phyloP scores from a whole-genome alignment of 2,329 filamentous ascomycete genomes.

The Trichoderma arundinaceum region DNA sequence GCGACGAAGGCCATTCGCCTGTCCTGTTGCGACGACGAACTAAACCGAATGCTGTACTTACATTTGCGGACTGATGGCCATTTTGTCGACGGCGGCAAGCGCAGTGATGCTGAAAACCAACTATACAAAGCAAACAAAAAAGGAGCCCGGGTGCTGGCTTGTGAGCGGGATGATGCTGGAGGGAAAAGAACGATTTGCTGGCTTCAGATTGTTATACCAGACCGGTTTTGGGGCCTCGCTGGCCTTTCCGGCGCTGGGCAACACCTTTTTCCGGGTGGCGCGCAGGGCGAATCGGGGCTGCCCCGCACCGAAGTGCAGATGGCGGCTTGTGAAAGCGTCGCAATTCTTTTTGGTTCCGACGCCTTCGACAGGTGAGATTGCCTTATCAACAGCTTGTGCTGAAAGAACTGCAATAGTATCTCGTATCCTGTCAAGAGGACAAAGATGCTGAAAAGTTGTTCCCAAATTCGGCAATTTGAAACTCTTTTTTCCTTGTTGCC shows the following conservation, averaged over 20 bases:
- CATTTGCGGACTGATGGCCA: slow-evolving; percentile 67
- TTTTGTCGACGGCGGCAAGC: slow-evolving; percentile 55
- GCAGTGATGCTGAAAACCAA: slow-evolving; percentile 10
- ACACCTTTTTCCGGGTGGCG: slow-evolving; percentile 35
- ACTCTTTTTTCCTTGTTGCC: background rate
- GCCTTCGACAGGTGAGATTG: background rate
- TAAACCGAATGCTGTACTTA: slow-evolving; percentile 47
- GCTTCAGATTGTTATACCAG: background rate
- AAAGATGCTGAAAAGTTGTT: background rate
- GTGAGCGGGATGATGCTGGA: slow-evolving; percentile 1
- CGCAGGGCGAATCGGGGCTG: slow-evolving; percentile 7
- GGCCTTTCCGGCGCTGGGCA: slow-evolving; percentile 34
- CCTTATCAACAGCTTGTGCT: background rate
- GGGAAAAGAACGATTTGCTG: background rate
- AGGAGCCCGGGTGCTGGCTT: slow-evolving; percentile 9
- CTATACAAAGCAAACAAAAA: background rate
- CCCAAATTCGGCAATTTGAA: background rate
- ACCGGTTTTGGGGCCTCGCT: slow-evolving; percentile 31
- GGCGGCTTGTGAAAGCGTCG: background rate
- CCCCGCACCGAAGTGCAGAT: slow-evolving; percentile 21
- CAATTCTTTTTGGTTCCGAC: slow-evolving; percentile 23
- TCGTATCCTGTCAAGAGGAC: no score
- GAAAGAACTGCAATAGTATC: no score
- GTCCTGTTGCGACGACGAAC: background rate
- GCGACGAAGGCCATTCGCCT: background rate